phyloP scores from a whole-genome alignment of 78 protist genomes.

The Isochrysis galbana region DNA sequence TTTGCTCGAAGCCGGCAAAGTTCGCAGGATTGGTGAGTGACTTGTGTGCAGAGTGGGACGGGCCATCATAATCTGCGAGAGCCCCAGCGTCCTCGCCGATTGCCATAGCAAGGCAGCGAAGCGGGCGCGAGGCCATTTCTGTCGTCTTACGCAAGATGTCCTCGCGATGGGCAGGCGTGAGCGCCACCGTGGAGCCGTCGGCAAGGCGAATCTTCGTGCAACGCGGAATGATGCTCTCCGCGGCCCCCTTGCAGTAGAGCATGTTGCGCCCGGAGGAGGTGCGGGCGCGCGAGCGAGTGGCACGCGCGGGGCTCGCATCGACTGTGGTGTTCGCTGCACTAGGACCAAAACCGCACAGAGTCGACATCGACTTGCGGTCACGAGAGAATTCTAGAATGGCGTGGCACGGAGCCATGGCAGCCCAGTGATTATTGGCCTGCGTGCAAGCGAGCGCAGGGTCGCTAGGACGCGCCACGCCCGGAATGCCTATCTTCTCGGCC shows the following conservation, averaged over 20 bases:
- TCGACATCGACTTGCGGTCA: slow-evolving; percentile 73
- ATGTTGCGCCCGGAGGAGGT: neutral
- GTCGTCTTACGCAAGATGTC: neutral
- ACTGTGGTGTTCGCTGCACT: neutral
- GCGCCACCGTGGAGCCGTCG: neutral
- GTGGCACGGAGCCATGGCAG: neutral
- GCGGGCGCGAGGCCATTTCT: slow-evolving; percentile 33
- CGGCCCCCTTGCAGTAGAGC: slow-evolving; percentile 72
- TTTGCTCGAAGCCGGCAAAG: slow-evolving; percentile 40
- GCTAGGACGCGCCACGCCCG: neutral
- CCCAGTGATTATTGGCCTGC: neutral
- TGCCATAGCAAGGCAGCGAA: neutral
- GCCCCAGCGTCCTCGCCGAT: neutral
- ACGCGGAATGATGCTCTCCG: slow-evolving; percentile 62
- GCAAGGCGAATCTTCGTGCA: slow-evolving; percentile 42
- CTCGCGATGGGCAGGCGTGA: neutral
- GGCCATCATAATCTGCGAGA: neutral
- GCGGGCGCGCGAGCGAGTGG: neutral
- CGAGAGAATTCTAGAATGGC: slow-evolving; percentile 72
- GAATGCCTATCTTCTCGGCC: slow-evolving; percentile 63
- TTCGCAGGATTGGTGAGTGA: slow-evolving; percentile 18
- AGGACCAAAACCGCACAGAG: neutral
- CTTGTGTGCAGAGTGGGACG: slow-evolving; percentile 2
- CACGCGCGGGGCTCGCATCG: neutral
- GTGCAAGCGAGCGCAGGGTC: neutral